Base-by-base conservation (phyloP, 2,329 filamentous ascomycete genomes). In the Corinectria fuckeliana region DNA sequence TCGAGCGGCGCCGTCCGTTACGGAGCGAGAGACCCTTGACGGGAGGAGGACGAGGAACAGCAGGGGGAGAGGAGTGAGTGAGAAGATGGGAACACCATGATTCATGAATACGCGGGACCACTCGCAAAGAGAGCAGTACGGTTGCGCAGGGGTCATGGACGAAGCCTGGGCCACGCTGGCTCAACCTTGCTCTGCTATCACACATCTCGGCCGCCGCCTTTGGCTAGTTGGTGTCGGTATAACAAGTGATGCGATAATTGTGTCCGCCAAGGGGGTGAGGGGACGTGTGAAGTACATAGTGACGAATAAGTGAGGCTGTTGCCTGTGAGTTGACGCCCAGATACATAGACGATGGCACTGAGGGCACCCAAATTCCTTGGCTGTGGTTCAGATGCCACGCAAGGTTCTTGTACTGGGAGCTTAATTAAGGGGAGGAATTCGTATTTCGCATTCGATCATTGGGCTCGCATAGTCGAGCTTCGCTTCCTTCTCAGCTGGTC, bases 401-500 rank as follows among this genome's bases (percentile, higher is more conserved):
- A 20, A 7, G 26, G 26, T 28, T 30, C 23, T 21, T 47, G 26
- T 25, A n/a, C 11, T 23, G 32, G 6, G 16, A 26, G 34, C 36
- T 63, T 58, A 56, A 36, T 42, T 38, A 53, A 56, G 48, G 51
- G 39, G 58, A 50, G 50, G 60, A 69, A 67, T 69, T 69, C 67
- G 67, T 69, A 69, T 68, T 57, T 69, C 67, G 67, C 36, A 66
- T 65, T 66, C 55, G 28, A 30, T 34, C 14, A 59, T 50, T 50
- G 50, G 56, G 7, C 32, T 36, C 32, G 32, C 18, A 8, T 1
- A 9, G 32, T 36, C 32, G 18, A 8, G 32, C 32, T 36, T 9
- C 60, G 62, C 62, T 52, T 56, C 34, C 53, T 52, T 26, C 34
- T 44, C 53, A 54, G 57, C 51, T 60, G 38, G 20, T 51, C 55